Percentiles rank a stretch among this genome's conserved stretches.
phyloP scores from a whole-genome alignment of 768 basidiomycete genomes.

The Tricholoma bakamatsutake region DNA sequence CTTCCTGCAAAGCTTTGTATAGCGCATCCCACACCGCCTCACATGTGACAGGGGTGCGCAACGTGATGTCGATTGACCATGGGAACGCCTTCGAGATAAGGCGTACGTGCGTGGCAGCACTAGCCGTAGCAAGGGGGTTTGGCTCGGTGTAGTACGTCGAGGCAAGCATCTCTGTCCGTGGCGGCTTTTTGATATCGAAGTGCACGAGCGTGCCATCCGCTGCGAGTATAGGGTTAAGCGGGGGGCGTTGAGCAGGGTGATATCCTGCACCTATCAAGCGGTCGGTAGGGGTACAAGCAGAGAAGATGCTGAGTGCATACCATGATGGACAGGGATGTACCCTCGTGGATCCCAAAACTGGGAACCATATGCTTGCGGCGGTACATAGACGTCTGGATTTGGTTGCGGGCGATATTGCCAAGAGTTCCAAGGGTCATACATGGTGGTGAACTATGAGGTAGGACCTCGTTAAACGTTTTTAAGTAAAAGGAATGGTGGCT shows the following conservation, averaged over 20 bases:
- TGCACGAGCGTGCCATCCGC: slow-evolving; percentile 43
- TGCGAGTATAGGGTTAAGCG: slow-evolving; percentile 48
- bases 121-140: slow-evolving; percentile 29
- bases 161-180: slow-evolving; percentile 34
- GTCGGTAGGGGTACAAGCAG: background rate
- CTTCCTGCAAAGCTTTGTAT: slow-evolving; percentile 42
- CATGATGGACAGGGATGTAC: background rate
- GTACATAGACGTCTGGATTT: background rate
- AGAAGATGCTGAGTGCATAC: background rate
- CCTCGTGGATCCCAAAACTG: background rate
- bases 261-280: background rate
- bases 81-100: slow-evolving; percentile 60
- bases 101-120: slow-evolving; percentile 36
- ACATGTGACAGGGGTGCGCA: slow-evolving; percentile 38
- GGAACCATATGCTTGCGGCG: background rate
- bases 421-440: slow-evolving; percentile 6
- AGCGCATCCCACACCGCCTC: slow-evolving; percentile 52
- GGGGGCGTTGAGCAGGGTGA: slow-evolving; percentile 38
- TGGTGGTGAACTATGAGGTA: background rate
- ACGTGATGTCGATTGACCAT: slow-evolving; percentile 55
- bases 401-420: slow-evolving; percentile 4
- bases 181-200: slow-evolving; percentile 42
- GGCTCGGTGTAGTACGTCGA: slow-evolving; percentile 36
- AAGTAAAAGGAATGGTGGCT: background rate
- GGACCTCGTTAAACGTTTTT: background rate